phyloP scores from a whole-genome alignment of 2,329 filamentous ascomycete species.

The Hawksworthiomyces lignivorus region DNA sequence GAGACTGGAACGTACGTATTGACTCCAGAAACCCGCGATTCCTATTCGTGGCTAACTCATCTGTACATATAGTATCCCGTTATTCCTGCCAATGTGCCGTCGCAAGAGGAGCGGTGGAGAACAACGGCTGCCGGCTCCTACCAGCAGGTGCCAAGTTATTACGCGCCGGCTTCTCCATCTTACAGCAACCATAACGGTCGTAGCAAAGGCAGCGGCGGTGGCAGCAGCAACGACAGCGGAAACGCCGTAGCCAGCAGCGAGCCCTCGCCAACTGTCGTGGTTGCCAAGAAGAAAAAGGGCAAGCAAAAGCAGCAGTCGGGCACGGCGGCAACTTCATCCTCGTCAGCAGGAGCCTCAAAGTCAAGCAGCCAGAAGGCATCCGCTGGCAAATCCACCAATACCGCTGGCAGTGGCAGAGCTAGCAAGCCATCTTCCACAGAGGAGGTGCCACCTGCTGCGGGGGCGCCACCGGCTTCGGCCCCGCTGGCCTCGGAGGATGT shows the following conservation, averaged over 20 bases:
- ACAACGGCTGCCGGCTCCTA: constrained; percentile 12
- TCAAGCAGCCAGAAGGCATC: not conserved
- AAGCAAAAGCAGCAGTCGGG: constrained; percentile 13
- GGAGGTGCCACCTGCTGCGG: too few relatives aligned
- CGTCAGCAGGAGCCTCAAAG: not conserved
- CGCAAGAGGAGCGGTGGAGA: constrained; percentile 54
- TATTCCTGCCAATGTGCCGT: constrained; percentile 70
- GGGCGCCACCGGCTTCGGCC: too few relatives aligned
- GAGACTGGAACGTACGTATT: constrained; percentile 93
- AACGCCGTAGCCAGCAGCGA: too few relatives aligned
- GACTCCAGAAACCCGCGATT: not conserved
- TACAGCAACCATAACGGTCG: not conserved
- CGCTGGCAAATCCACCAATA: not conserved
- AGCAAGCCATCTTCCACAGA: too few relatives aligned
- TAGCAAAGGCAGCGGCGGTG: not conserved
- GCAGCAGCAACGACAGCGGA: not conserved
- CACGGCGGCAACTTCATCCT: not conserved
- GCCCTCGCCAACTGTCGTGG: constrained; percentile 2
- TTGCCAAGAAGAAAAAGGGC: constrained; percentile 16
- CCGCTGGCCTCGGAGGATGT: not conserved
- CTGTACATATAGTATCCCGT: constrained; percentile 88
- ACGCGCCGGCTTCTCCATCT: constrained; percentile 1
- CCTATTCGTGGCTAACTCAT: not conserved
- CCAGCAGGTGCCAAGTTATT: constrained; percentile 27
- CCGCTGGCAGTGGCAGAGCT: too few relatives aligned